phyloP scores from a whole-genome alignment of 176 grass and related monocot genomes.

The Saccharum spontaneum region DNA sequence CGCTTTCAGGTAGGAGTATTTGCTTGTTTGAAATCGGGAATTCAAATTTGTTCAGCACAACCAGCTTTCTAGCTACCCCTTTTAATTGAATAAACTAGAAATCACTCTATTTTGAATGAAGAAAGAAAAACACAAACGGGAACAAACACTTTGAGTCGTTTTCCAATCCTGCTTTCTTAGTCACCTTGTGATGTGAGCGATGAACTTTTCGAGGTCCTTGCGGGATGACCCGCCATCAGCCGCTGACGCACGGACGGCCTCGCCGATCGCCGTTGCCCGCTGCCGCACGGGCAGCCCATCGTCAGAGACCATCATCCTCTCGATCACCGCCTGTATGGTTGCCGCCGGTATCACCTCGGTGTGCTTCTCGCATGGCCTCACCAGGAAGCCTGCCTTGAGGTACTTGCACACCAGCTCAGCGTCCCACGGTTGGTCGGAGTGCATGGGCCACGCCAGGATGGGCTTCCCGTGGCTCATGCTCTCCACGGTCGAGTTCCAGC shows the following conservation, averaged over 20 bases:
- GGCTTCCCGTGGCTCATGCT: constrained; percentile 63
- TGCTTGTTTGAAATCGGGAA: too few relatives aligned
- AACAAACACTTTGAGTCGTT: too few relatives aligned
- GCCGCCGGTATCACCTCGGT: background rate
- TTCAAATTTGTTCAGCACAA: too few relatives aligned
- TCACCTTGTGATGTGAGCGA: constrained; percentile 12
- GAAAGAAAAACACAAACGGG: too few relatives aligned
- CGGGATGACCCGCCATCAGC: constrained; percentile 27
- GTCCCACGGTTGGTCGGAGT: constrained; percentile 60
- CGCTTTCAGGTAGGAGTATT: too few relatives aligned
- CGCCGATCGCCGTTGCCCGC: constrained; percentile 36
- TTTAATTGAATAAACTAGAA: too few relatives aligned
- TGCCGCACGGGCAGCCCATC: background rate
- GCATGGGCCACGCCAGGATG: constrained; percentile 66
- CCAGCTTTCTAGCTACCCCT: too few relatives aligned
- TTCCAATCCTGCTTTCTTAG: too few relatives aligned
- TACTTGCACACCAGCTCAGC: constrained; percentile 25
- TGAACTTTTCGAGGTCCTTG: constrained; percentile 42
- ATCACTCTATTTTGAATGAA: too few relatives aligned
- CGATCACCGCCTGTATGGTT: background rate
- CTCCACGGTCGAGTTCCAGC: constrained; percentile 79
- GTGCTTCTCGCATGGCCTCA: background rate
- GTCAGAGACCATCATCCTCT: background rate
- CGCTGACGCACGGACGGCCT: constrained; percentile 20
- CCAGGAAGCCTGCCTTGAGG: background rate